A percentile compares a stretch with the other conserved stretches of the same genome.
These are phyloP conservation scores for Berkeleyomyces rouxiae DNA, from an alignment of 2,329 filamentous ascomycete genomes.

Conservation along the genomic window DNA sequence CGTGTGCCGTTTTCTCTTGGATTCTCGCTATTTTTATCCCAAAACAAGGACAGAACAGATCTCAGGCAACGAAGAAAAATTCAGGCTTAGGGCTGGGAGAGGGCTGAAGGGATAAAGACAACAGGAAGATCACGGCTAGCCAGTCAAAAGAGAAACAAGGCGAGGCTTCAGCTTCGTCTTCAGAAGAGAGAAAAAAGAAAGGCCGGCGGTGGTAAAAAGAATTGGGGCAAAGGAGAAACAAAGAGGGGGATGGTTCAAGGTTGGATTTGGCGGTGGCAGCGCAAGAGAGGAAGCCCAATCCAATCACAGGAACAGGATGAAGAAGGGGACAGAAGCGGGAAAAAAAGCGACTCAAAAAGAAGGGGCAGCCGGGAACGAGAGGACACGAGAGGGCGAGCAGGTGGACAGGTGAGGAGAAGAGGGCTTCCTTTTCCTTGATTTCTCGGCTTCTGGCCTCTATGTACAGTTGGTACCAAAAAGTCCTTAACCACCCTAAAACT, in stretches of 20 bases:
- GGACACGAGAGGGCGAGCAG: background rate
- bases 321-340: background rate
- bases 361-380: background rate
- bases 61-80: background rate
- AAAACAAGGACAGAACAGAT: constrained; percentile 1
- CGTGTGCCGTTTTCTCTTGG: background rate
- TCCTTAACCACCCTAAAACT: too few species aligned
- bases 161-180: background rate
- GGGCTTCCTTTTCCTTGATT: background rate
- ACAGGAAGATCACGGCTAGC: background rate
- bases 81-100: background rate
- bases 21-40: background rate
- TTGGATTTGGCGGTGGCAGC: background rate
- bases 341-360: background rate
- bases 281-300: background rate
- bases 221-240: background rate
- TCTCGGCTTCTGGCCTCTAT: too few species aligned
- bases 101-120: background rate
- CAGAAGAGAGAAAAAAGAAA: constrained; percentile 12
- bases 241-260: background rate
- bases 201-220: background rate
- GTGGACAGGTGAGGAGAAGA: background rate
- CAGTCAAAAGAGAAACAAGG: background rate
- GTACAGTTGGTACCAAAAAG: too few species aligned
- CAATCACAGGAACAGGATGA: background rate